These are phyloP conservation scores for Sordariomycetes sp. DNA, from an alignment of 2,329 filamentous ascomycete genomes.

Conservation along the genomic window DNA sequence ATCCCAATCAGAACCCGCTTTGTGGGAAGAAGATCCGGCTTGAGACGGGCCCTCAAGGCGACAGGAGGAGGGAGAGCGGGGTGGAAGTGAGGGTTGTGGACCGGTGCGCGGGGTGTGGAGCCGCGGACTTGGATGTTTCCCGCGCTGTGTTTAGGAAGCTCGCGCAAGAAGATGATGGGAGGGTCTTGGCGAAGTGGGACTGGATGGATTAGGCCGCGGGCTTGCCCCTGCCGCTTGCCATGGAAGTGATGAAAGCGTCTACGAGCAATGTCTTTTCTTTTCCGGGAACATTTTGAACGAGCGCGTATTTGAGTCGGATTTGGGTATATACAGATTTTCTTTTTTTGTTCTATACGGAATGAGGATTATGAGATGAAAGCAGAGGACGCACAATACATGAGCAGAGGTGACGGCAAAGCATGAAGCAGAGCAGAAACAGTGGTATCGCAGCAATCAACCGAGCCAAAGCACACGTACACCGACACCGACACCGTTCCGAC, in stretches of 20 bases:
- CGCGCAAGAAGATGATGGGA: slow-evolving; percentile 19
- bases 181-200: slow-evolving; percentile 14
- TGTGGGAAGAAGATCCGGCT: slow-evolving; percentile 60
- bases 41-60: slow-evolving; percentile 22
- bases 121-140: slow-evolving; percentile 37
- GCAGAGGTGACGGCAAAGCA: background rate
- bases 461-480: background rate
- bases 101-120: slow-evolving; percentile 42
- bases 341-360: background rate
- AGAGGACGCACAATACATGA: background rate
- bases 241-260: too few species aligned
- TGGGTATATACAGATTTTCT: background rate
- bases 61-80: slow-evolving; percentile 13
- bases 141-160: slow-evolving; percentile 33
- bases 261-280: too few species aligned
- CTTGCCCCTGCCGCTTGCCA: background rate
- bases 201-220: slow-evolving; percentile 7
- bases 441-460: slow-evolving; percentile 1
- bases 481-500: background rate
- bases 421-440: background rate
- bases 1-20: slow-evolving; percentile 38
- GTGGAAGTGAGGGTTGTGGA: slow-evolving; percentile 59
- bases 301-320: background rate
- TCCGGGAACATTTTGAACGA: too few species aligned
- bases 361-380: background rate